Evolutionary conservation across 176 grass and related monocot genomes (phyloP), one percentile per base, ranked within the genome.

Genomic region (Rhynchospora breviuscula): DNA sequence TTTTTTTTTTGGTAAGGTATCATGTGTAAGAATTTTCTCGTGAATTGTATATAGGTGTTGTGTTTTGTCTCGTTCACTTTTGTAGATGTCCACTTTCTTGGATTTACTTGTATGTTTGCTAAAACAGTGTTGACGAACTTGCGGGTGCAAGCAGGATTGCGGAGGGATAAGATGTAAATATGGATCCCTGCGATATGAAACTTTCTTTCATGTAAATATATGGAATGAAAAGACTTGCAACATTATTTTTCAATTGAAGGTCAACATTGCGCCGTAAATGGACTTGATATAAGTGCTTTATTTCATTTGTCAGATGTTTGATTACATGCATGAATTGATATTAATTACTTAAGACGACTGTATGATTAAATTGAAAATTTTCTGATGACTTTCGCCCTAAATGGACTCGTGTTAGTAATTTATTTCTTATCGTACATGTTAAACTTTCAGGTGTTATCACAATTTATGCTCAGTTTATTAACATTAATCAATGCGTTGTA

Each of bases 91-190:
- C 19, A 2, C 2, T 48, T 53, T 67, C 11, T 82, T 2, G 14
- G 45, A 52, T 19, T 26, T 82, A 40, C 12, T 25, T 25, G 43
- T 82, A 40, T 67, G 29, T 82, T 82, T 67, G 13, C 15, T 65
- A 33, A 2, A 26, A 35, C 22, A 54, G 63, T 65, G 45, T 29
- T 67, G 12, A n/a, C 4, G 56, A 66, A 67, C n/a, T 82, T 0
- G 43, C 21, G 19, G 35, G 2, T 40, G 35, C 35, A 40, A 26
- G 62, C 12, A 33, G 23, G 59, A 67, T 67, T 66, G 80, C 21
- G 8, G 80, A 31, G 62, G 80, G 63, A 48, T 33, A 49, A 67
- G 63, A 63, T 82, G 80, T 66, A 82, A 82, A 82, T 82, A 82
- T 49, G n/a, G 44, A 65, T 82, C 80, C 80, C 80, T 66, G 60